phyloP scores from a whole-genome alignment of 768 basidiomycete genomes.

The Lactarius vividus region DNA sequence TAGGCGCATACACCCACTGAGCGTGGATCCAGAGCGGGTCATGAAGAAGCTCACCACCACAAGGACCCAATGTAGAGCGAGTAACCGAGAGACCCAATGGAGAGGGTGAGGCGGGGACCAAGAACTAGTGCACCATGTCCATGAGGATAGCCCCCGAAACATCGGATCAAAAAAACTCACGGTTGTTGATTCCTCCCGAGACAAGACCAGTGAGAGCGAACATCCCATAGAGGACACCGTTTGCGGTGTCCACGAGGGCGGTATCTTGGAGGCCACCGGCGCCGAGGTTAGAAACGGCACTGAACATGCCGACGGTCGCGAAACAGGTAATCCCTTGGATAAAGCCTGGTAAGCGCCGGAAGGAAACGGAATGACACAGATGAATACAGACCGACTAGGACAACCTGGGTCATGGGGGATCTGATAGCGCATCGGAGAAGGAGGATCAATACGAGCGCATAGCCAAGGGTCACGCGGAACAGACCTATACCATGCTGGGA shows the following conservation, averaged over 20 bases:
- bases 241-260: conserved; percentile 40
- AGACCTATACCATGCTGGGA: conserved; percentile 27
- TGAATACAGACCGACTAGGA: conserved; percentile 22
- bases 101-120: conserved; percentile 49
- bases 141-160: neutral
- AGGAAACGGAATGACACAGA: neutral
- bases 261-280: conserved; percentile 43
- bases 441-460: neutral
- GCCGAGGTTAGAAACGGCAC: conserved; percentile 39
- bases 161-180: conserved; percentile 28
- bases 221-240: conserved; percentile 43
- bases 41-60: conserved; percentile 40
- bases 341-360: neutral
- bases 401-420: conserved; percentile 26
- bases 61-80: conserved; percentile 48
- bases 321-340: conserved; percentile 32
- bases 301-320: conserved; percentile 41
- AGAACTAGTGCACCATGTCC: conserved; percentile 33
- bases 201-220: conserved; percentile 45
- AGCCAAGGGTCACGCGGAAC: neutral
- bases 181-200: conserved; percentile 39
- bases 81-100: conserved; percentile 52
- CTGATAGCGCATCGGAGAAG: neutral
- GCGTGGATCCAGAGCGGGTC: neutral
- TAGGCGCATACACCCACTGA: conserved; percentile 12